Conservation (phyloP, 169 alveolate genomes). For the Cyclospora cayetanensis region DNA sequence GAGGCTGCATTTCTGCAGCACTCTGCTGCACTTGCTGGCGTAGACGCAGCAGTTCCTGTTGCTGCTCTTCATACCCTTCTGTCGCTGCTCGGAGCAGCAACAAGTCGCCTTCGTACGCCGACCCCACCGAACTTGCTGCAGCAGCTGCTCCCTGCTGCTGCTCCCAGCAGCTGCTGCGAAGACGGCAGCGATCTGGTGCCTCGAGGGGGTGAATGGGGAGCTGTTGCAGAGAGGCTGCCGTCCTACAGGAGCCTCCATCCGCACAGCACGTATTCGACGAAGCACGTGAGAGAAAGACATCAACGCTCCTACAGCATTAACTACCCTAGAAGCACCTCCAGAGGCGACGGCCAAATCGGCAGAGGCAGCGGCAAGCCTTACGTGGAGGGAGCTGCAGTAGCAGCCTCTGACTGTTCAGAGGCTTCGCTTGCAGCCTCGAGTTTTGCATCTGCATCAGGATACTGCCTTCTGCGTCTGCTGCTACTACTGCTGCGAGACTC, state of each 20-base stretch:
- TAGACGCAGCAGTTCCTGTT: not conserved
- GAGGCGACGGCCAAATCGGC: not conserved
- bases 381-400: slow-evolving; percentile 14
- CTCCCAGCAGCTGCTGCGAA: slow-evolving; percentile 1
- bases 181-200: not conserved
- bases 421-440: not conserved
- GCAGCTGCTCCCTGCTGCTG: not conserved
- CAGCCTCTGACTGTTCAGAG: not conserved
- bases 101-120: not conserved
- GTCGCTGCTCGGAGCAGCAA: not conserved
- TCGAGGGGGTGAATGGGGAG: not conserved
- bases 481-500: not conserved
- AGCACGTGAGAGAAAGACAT: too few species aligned
- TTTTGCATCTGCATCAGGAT: not conserved
- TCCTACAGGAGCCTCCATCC: too few species aligned
- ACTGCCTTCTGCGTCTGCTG: not conserved
- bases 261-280: too few species aligned
- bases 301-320: too few species aligned
- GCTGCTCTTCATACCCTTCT: not conserved
- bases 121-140: not conserved
- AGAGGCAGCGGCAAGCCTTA: not conserved
- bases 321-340: too few species aligned
- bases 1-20: not conserved
- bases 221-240: not conserved
- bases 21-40: slow-evolving; percentile 14